Evolutionary conservation across 2,329 filamentous ascomycete genomes (phyloP).

Genomic region (Pseudocercospora pini-densiflorae): DNA sequence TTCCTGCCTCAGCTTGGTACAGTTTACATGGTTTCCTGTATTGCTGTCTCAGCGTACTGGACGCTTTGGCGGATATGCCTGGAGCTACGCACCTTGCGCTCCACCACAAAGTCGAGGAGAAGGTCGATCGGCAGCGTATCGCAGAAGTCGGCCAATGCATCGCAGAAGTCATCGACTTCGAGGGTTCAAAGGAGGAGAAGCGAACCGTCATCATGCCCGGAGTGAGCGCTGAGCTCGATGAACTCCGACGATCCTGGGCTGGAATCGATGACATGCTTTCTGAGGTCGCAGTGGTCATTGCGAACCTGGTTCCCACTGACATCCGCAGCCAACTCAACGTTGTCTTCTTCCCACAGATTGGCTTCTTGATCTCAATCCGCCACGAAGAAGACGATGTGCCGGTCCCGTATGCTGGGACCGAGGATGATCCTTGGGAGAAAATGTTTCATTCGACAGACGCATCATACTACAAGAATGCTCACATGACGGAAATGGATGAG

Average conservation of each 20-base stretch:
- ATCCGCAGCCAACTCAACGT: constrained; percentile 67
- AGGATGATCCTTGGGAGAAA: constrained; percentile 71
- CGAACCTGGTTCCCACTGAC: constrained; percentile 63
- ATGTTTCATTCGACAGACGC: constrained; percentile 65
- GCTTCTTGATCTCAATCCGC: constrained; percentile 80
- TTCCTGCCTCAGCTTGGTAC: constrained; percentile 67
- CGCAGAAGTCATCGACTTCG: constrained; percentile 76
- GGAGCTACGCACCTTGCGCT: constrained; percentile 60
- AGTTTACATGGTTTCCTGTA: constrained; percentile 74
- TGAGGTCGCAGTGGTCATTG: constrained; percentile 68
- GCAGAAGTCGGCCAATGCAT: constrained; percentile 72
- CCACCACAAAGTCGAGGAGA: constrained; percentile 61
- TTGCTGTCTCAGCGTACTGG: constrained; percentile 70
- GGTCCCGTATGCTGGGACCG: constrained; percentile 64
- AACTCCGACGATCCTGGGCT: constrained; percentile 76
- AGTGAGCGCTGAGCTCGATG: constrained; percentile 75
- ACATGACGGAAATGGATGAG: constrained; percentile 80
- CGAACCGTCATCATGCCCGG: constrained; percentile 75
- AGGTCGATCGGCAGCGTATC: constrained; percentile 63
- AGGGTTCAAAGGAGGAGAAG: constrained; percentile 71
- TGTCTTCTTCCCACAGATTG: constrained; percentile 88
- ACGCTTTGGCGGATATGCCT: constrained; percentile 62
- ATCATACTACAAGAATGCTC: constrained; percentile 82
- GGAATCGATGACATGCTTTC: constrained; percentile 76
- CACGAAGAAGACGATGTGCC: constrained; percentile 61